Evolutionary conservation across 768 basidiomycete species (phyloP), one percentile per base, ranked within the genome.

Genomic region (Candolleomyces eurysporus): DNA sequence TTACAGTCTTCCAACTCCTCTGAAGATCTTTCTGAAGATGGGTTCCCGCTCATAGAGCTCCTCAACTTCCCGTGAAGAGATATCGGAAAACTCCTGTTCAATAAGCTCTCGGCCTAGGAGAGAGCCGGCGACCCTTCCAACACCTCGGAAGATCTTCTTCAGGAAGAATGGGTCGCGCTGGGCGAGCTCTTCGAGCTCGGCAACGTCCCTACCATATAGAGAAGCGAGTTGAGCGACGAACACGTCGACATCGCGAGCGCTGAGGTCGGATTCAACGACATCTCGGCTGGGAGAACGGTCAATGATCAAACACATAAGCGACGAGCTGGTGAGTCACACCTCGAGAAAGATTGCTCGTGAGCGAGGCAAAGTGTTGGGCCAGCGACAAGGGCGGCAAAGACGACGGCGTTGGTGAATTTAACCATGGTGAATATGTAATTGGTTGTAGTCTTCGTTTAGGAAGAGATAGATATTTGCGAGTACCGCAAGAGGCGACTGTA

Each of bases 131-230:
- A 59, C n/a, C 13, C 39, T 48, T 32, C 42, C 50, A 14, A 50
- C 49, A n/a, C 58, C 58, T 39, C 58, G 26, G 51, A 60, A 43
- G 26, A 60, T 60, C 32, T 52, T 51, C 10, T 51, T 51, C 11
- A 43, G 42, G 45, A 60, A 43, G 59, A 60, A 51, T 19, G 59
- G 59, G 22, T 54, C 51, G 51, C 59, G 59, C n/a, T 52, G 36
- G 17, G 21, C 49, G 31, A 58, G 48, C 3, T 48, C 57, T 8
- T 48, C 45, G 46, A 58, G 16, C 21, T 58, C 57, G 6, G 19
- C 10, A n/a, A 21, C 30, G 5, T 36, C 36, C 36, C 36, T 36
- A 11, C 36, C 36, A 36, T 36, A 36, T 1, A 36, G 6, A 30
- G 36, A 43, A 26, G 39, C 17, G 19, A 14, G 19, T 49, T 43